A percentile compares a stretch with the other conserved stretches of the same genome.
Conservation (phyloP, 208 protist species). For the Leishmania turanica region DNA sequence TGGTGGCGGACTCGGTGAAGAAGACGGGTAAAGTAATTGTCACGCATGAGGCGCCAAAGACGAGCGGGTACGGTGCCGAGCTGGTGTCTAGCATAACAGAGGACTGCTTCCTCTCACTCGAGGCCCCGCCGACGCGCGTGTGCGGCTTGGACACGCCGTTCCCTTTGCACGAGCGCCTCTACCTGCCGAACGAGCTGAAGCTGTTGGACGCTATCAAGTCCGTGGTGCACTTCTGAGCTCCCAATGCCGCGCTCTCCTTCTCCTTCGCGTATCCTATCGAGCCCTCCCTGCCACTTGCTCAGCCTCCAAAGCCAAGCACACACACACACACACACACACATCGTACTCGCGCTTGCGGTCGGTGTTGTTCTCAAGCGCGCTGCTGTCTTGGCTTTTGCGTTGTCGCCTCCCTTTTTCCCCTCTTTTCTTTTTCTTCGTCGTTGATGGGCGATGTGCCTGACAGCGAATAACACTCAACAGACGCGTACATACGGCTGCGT, state of each 20-base stretch:
- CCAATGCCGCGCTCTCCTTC: background rate
- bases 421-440: background rate
- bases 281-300: background rate
- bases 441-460: background rate
- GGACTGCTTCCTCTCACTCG: constrained; percentile 95
- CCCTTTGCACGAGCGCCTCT: constrained; percentile 96
- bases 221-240: constrained; percentile 44
- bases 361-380: background rate
- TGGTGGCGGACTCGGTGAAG: constrained; percentile 90
- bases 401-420: background rate
- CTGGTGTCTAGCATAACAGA: constrained; percentile 91
- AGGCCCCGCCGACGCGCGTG: constrained; percentile 96
- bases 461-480: background rate
- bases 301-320: background rate
- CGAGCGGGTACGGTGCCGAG: constrained; percentile 95
- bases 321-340: background rate
- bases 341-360: background rate
- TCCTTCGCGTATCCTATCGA: background rate
- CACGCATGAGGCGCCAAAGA: constrained; percentile 95
- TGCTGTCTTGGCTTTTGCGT: background rate
- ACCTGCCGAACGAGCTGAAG: constrained; percentile 95
- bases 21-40: constrained; percentile 94
- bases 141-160: constrained; percentile 97
- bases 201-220: constrained; percentile 71
- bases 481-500: background rate